Conservation (phyloP, 2,329 filamentous ascomycete species). For the Tolypocladium nubicola region DNA sequence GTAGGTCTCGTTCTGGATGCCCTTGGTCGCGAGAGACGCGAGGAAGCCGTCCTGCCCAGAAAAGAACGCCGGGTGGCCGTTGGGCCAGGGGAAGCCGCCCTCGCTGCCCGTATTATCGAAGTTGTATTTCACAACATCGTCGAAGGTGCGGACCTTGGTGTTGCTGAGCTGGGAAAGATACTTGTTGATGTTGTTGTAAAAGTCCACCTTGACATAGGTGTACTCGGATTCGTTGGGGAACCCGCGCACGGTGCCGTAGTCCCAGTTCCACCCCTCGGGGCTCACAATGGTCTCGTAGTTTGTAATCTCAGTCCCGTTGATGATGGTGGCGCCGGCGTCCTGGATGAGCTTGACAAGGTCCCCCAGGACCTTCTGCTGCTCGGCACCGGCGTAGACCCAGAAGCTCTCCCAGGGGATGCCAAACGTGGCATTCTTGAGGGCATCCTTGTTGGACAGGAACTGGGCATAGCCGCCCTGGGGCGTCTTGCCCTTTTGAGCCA, state of each 20-base stretch:
- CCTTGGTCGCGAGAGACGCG: constrained; percentile 49
- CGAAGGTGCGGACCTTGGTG: constrained; percentile 46
- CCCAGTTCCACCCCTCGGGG: constrained; percentile 64
- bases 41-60: constrained; percentile 65
- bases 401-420: constrained; percentile 64
- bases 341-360: constrained; percentile 38
- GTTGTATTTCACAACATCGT: constrained; percentile 58
- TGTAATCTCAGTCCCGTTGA: constrained; percentile 61
- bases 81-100: constrained; percentile 49
- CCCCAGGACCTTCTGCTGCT: constrained; percentile 44
- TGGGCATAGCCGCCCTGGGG: constrained; percentile 46
- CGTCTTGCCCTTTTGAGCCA: constrained; percentile 41
- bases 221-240: constrained; percentile 65
- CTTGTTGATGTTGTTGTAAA: constrained; percentile 49
- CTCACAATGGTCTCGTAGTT: constrained; percentile 51
- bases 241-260: constrained; percentile 51
- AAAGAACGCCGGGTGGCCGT: constrained; percentile 48
- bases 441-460: constrained; percentile 40
- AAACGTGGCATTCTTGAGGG: constrained; percentile 52
- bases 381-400: constrained; percentile 49
- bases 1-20: constrained; percentile 54
- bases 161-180: constrained; percentile 56
- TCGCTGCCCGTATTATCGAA: constrained; percentile 53
- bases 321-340: constrained; percentile 51
- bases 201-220: constrained; percentile 61